phyloP scores from a whole-genome alignment of 352 stramenopile species.

The Pythium brassicae region DNA sequence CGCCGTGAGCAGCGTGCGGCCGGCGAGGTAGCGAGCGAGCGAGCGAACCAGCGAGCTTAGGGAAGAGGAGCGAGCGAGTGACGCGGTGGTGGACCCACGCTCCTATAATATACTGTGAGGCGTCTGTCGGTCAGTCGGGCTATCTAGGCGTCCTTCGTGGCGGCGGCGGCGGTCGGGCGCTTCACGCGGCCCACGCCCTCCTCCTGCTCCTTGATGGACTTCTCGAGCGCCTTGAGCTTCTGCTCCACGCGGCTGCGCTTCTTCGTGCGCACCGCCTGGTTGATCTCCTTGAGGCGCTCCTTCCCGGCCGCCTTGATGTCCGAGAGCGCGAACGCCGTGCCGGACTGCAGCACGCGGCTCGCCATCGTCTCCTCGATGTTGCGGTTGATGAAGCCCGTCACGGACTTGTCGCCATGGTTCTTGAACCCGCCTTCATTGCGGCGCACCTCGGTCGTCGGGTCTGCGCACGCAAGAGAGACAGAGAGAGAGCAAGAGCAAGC shows the following conservation, averaged over 20 bases:
- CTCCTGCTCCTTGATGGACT: constrained; percentile 75
- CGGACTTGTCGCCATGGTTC: constrained; percentile 63
- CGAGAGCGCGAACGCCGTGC: constrained; percentile 45
- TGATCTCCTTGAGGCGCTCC: constrained; percentile 84
- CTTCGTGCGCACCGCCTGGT: constrained; percentile 73
- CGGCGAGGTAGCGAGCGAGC: neutral
- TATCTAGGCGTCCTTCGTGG: constrained; percentile 20
- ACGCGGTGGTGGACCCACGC: too few species aligned
- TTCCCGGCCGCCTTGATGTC: constrained; percentile 75
- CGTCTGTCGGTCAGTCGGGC: too few species aligned
- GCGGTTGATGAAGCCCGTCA: constrained; percentile 82
- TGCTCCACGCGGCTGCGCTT: constrained; percentile 84
- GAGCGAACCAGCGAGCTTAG: too few species aligned
- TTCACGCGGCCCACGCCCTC: constrained; percentile 45
- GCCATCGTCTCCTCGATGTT: constrained; percentile 89
- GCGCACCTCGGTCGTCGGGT: constrained; percentile 79
- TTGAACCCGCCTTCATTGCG: constrained; percentile 72
- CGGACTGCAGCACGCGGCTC: constrained; percentile 70
- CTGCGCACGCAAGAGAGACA: constrained; percentile 15
- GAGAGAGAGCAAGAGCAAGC: neutral
- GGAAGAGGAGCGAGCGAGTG: too few species aligned
- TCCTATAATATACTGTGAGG: too few species aligned
- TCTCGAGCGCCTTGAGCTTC: constrained; percentile 73
- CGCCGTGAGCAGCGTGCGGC: constrained; percentile 1
- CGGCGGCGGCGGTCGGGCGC: constrained; percentile 36